Percentiles rank a stretch among this genome's conserved stretches.
phyloP scores from a whole-genome alignment of 2,329 filamentous ascomycete genomes.

The Claviceps fusiformis region DNA sequence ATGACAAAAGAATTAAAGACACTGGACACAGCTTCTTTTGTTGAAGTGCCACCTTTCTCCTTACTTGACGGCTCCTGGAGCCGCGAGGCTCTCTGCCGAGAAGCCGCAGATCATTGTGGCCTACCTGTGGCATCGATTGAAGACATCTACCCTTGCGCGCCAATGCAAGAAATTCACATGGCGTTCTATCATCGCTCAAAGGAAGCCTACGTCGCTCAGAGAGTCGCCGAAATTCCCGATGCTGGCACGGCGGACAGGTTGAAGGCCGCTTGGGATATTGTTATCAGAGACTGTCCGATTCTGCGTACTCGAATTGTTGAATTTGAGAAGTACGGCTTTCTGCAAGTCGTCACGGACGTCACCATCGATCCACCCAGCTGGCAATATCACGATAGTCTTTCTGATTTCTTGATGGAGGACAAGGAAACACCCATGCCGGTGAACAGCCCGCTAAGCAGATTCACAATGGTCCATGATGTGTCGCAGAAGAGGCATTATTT shows the following conservation, averaged over 20 bases:
- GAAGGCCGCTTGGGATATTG: slow-evolving; percentile 8
- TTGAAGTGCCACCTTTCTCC: background rate
- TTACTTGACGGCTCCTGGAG: background rate
- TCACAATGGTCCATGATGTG: slow-evolving; percentile 3
- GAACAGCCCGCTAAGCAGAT: slow-evolving; percentile 7
- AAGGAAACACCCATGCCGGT: slow-evolving; percentile 8
- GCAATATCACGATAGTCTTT: background rate
- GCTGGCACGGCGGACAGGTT: slow-evolving; percentile 4
- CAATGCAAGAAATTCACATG: slow-evolving; percentile 11
- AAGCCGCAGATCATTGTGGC: slow-evolving; percentile 7
- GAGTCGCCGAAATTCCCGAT: slow-evolving; percentile 6
- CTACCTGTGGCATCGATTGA: slow-evolving; percentile 5
- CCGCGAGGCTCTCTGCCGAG: background rate
- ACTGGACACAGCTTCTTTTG: background rate
- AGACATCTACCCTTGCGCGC: slow-evolving; percentile 12
- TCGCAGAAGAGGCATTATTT: background rate
- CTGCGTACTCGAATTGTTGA: slow-evolving; percentile 8
- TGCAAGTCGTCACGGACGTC: slow-evolving; percentile 6
- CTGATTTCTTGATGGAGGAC: background rate
- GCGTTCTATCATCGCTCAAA: slow-evolving; percentile 7
- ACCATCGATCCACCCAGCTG: background rate
- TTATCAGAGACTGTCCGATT: slow-evolving; percentile 7
- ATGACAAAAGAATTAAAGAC: background rate
- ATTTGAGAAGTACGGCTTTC: slow-evolving; percentile 6
- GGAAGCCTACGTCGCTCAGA: slow-evolving; percentile 8